Evolutionary conservation across 768 basidiomycete genomes (phyloP).

Genomic region (Trametes cubensis): DNA sequence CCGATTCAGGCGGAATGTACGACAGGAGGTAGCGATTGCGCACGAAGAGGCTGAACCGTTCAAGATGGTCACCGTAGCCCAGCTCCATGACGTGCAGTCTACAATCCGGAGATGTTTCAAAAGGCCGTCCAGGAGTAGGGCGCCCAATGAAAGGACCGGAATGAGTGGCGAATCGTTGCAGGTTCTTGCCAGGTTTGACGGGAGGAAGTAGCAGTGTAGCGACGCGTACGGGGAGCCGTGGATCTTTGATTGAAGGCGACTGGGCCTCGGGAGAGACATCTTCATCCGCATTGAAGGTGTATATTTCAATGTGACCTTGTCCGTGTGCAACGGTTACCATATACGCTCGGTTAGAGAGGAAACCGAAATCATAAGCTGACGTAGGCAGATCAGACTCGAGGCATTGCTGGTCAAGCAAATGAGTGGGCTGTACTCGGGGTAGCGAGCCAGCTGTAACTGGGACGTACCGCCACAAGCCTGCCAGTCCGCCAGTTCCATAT

Average conservation of each 20-base stretch:
- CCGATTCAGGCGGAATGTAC: conserved; percentile 9
- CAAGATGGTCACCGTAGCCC: conserved; percentile 29
- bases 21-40: conserved; percentile 37
- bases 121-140: conserved; percentile 24
- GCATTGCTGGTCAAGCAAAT: conserved; percentile 33
- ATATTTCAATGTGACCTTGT: conserved; percentile 47
- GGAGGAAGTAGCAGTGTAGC: conserved; percentile 33
- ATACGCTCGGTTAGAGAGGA: conserved; percentile 47
- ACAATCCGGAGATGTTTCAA: conserved; percentile 27
- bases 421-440: too few relatives aligned
- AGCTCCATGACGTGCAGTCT: conserved; percentile 35
- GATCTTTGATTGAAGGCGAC: neutral
- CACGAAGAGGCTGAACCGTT: conserved; percentile 36
- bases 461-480: conserved; percentile 44
- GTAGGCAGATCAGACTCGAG: conserved; percentile 30
- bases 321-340: conserved; percentile 41
- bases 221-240: conserved; percentile 14
- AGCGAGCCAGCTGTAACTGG: too few relatives aligned
- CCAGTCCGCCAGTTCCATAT: conserved; percentile 60
- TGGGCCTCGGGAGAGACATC: neutral
- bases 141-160: conserved; percentile 33
- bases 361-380: conserved; percentile 47
- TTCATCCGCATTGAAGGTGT: conserved; percentile 36
- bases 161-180: conserved; percentile 29
- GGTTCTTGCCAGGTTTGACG: conserved; percentile 14